Percentiles rank a stretch among this genome's conserved stretches.
phyloP scores from a whole-genome alignment of 108 stramenopile genomes.

The Thalassiosira profunda region DNA sequence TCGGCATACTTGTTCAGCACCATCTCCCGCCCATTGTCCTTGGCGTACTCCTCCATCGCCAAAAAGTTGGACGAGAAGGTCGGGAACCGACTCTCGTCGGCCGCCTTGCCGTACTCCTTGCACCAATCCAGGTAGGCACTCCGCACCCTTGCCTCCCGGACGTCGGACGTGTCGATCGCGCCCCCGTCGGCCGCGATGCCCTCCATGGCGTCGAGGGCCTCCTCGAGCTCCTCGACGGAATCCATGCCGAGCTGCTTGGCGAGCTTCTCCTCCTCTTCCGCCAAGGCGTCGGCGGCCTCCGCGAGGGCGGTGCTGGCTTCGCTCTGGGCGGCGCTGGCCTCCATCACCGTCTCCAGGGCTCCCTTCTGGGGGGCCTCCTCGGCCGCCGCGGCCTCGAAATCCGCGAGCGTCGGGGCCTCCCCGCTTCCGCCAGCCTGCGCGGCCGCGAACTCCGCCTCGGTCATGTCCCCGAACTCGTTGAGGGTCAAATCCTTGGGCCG shows the following conservation, averaged over 20 bases:
- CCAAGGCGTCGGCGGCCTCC: slow-evolving; percentile 86
- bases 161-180: slow-evolving; percentile 60
- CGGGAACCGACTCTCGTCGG: slow-evolving; percentile 75
- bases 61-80: slow-evolving; percentile 79
- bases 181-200: slow-evolving; percentile 81
- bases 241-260: slow-evolving; percentile 75
- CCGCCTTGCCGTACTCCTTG: slow-evolving; percentile 73
- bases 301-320: slow-evolving; percentile 74
- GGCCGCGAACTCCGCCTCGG: slow-evolving; percentile 77
- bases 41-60: slow-evolving; percentile 86
- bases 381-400: background rate
- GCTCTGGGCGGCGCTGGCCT: slow-evolving; percentile 73
- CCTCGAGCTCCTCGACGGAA: slow-evolving; percentile 85
- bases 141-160: slow-evolving; percentile 87
- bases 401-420: too few species aligned
- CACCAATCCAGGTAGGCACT: slow-evolving; percentile 90
- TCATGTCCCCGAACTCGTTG: slow-evolving; percentile 84
- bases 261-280: slow-evolving; percentile 84
- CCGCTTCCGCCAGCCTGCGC: slow-evolving; percentile 42
- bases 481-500: slow-evolving; percentile 62
- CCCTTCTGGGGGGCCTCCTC: slow-evolving; percentile 44
- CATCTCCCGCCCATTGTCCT: slow-evolving; percentile 78
- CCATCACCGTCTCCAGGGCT: slow-evolving; percentile 68
- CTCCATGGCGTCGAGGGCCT: slow-evolving; percentile 76
- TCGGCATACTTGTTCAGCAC: slow-evolving; percentile 69